Conservation (phyloP, 768 basidiomycete genomes). For the Russula virescens region DNA sequence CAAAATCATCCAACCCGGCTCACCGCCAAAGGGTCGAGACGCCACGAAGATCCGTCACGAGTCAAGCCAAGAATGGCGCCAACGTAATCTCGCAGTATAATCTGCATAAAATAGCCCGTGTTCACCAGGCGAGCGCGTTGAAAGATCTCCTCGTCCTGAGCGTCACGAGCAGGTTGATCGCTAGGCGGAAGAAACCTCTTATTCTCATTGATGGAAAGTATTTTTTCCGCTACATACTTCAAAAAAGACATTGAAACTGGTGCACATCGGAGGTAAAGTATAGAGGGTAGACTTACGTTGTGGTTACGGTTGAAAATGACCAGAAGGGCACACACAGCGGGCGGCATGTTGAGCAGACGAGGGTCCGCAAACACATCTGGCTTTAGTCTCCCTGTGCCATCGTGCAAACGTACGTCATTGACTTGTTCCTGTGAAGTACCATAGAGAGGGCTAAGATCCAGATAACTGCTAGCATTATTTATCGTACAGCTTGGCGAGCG, state of each 20-base stretch:
- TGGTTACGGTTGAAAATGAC: conserved; percentile 70
- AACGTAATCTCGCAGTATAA: conserved; percentile 68
- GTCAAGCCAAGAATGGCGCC: conserved; percentile 66
- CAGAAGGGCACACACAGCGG: conserved; percentile 59
- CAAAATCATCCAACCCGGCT: conserved; percentile 5
- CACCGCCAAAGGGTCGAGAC: conserved; percentile 62
- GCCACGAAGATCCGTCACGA: conserved; percentile 59
- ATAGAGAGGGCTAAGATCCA: conserved; percentile 72
- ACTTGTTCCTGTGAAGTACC: conserved; percentile 47
- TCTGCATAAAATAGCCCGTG: conserved; percentile 63
- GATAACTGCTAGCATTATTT: conserved; percentile 66
- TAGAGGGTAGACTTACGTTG: conserved; percentile 42
- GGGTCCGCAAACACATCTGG: conserved; percentile 66
- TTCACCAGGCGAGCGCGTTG: conserved; percentile 68
- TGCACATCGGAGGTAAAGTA: background rate
- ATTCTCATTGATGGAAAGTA: conserved; percentile 64
- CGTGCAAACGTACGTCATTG: conserved; percentile 48
- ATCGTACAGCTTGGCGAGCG: conserved; percentile 37
- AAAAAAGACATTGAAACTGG: conserved; percentile 3
- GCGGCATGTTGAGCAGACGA: conserved; percentile 66
- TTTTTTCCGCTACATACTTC: conserved; percentile 64
- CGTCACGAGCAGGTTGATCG: conserved; percentile 24
- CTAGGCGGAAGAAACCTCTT: conserved; percentile 36
- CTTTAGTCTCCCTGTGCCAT: conserved; percentile 63
- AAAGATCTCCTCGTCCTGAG: conserved; percentile 76